phyloP scores from a whole-genome alignment of 2,329 filamentous ascomycete species.

The Bipolaris gigantea region DNA sequence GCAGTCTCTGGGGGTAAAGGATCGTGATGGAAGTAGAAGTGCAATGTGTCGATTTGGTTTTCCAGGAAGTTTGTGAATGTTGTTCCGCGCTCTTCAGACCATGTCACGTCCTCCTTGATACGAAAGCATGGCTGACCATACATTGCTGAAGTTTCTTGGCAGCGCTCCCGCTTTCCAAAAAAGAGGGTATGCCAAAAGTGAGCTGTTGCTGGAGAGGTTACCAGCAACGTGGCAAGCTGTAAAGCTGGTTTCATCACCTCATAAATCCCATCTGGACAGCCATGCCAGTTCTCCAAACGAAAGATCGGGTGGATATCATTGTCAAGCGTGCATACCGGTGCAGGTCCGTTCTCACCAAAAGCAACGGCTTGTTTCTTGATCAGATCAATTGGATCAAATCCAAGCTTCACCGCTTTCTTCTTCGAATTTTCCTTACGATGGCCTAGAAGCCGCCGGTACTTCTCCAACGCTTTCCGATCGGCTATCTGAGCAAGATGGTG shows the following conservation, averaged over 20 bases:
- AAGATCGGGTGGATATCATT: slow-evolving; percentile 45
- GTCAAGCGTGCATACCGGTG: slow-evolving; percentile 35
- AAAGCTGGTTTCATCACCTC: slow-evolving; percentile 44
- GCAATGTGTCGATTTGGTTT: slow-evolving; percentile 40
- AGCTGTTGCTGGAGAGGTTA: slow-evolving; percentile 43
- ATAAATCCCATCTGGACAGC: slow-evolving; percentile 43
- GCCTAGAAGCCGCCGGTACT: slow-evolving; percentile 43
- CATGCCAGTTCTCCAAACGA: slow-evolving; percentile 45
- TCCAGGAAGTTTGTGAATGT: slow-evolving; percentile 37
- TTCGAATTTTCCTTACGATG: slow-evolving; percentile 39
- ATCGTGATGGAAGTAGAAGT: slow-evolving; percentile 45
- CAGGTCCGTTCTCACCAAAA: slow-evolving; percentile 26
- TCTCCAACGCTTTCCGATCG: slow-evolving; percentile 42
- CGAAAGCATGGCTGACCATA: slow-evolving; percentile 41
- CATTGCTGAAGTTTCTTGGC: slow-evolving; percentile 32
- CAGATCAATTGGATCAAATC: slow-evolving; percentile 45
- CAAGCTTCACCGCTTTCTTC: slow-evolving; percentile 37
- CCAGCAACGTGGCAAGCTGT: slow-evolving; percentile 36
- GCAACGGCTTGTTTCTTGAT: slow-evolving; percentile 46
- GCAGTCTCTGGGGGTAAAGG: slow-evolving; percentile 41
- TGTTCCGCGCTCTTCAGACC: slow-evolving; percentile 36
- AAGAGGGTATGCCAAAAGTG: slow-evolving; percentile 45
- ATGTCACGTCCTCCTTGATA: slow-evolving; percentile 41
- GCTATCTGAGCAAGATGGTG: slow-evolving; percentile 45
- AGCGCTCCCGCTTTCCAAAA: slow-evolving; percentile 41